phyloP scores from a whole-genome alignment of 352 stramenopile genomes.

The Poterioochromonas sp. region DNA sequence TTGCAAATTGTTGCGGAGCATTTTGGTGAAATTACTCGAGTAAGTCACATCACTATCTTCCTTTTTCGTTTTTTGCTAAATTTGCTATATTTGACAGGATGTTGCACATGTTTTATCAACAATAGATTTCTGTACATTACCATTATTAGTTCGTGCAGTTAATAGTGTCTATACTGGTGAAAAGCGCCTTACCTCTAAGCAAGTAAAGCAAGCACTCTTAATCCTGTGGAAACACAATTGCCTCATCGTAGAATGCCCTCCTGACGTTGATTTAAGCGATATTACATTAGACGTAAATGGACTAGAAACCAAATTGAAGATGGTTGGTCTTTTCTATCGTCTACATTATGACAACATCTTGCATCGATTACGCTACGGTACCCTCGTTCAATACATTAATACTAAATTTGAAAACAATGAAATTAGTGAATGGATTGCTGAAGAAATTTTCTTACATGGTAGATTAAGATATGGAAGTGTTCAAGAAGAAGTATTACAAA shows the following conservation, averaged over 20 bases:
- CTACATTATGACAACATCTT: background rate
- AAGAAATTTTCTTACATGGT: constrained; percentile 1
- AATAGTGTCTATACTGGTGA: background rate
- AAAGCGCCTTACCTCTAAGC: background rate
- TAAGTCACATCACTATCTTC: background rate
- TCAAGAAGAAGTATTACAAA: background rate
- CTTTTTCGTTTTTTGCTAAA: background rate
- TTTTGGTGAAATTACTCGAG: background rate
- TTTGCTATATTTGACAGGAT: background rate
- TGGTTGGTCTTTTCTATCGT: background rate
- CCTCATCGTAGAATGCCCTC: background rate
- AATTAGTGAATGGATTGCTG: background rate
- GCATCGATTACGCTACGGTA: background rate
- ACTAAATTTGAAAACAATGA: background rate
- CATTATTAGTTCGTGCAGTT: background rate
- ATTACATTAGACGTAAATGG: background rate
- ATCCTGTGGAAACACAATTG: background rate
- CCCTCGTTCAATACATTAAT: background rate
- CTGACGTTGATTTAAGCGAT: background rate
- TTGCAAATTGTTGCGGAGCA: background rate
- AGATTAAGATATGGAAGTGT: background rate
- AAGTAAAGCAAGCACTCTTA: background rate
- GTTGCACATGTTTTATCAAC: background rate
- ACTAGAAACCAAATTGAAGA: background rate
- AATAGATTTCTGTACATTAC: background rate